Evolutionary conservation across 2,329 filamentous ascomycete species (phyloP), one percentile per base, ranked within the genome.

Genomic region (Aspergillus ochraceoroseus): DNA sequence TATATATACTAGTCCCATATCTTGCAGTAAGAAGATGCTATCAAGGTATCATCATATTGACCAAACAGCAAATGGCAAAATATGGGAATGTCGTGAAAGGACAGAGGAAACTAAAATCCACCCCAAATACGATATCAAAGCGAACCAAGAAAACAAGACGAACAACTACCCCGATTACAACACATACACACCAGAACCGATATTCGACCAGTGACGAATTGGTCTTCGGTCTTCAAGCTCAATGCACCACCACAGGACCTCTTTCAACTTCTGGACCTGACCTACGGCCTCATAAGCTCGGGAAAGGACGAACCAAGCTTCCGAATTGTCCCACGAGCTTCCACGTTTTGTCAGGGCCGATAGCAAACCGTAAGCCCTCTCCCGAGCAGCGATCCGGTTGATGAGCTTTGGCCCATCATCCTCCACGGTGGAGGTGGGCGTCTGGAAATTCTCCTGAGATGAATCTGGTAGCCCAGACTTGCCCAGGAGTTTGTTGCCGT

Each of bases 201-300:
- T 74, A 51, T 76, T 81, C 19, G 72, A 75, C 92, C 90, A 96
- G 43, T 78, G 76, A 42, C 92, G 79, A 32, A 95, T 76, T 0
- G 83, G 87, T 49, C 79, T 80, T 5, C 79, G 80, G 61, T 98
- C 90, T 61, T 96, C 92, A 19, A 98, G 72, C 65, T 95, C 88
- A 8, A 98, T 85, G 55, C 89, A 94, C 88, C 90, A 96, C 92
- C 92, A 96, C 5, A 96, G 74, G 31, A 89, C 87, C 53, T 92
- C 85, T 68, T 89, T 94, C 9, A 92, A 85, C 70, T 90, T 94
- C 25, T 92, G 85, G 1, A 79, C 66, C 68, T 95, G 86, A 0
- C 84, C 85, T 42, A 86, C 85, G 59, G 88, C 80, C 64, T 98
- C 92, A 57, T 95, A 86, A 7, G 87, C 88, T 48, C 87, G 75